Evolutionary conservation across 23 red algal genomes (phyloP).

Genomic region (Gracilaria caudata): DNA sequence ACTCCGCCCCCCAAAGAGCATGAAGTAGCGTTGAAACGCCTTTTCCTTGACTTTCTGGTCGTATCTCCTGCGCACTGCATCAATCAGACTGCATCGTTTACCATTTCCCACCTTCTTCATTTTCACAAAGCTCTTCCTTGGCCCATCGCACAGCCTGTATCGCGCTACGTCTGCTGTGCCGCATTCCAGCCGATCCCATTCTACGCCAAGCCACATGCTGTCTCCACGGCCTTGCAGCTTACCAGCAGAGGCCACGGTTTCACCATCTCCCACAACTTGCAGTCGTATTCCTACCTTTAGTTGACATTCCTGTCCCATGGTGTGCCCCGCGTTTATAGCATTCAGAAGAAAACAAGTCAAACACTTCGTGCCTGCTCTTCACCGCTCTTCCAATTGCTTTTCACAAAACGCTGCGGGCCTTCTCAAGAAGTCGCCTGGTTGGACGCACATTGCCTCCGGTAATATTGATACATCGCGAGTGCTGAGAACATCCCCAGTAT

Average conservation of each 20-base stretch:
- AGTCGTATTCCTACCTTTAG: conserved; percentile 35
- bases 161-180: conserved; percentile 47
- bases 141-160: conserved; percentile 32
- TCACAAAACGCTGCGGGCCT: no score
- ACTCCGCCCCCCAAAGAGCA: conserved; percentile 40
- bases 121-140: conserved; percentile 29
- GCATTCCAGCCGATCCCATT: conserved; percentile 60
- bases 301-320: background rate
- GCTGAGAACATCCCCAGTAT: no score
- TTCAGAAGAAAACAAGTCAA: background rate
- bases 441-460: no score
- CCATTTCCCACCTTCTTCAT: conserved; percentile 26
- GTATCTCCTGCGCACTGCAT: conserved; percentile 42
- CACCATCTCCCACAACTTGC: conserved; percentile 7
- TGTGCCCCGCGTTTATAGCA: background rate
- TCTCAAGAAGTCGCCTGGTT: no score
- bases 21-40: background rate
- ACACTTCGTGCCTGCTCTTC: background rate
- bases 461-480: no score
- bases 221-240: conserved; percentile 25
- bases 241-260: conserved; percentile 38
- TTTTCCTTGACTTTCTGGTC: conserved; percentile 7
- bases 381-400: no score
- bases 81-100: conserved; percentile 14
- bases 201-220: conserved; percentile 59